phyloP scores from a whole-genome alignment of 257 asterid species.

The Solanum dulcamara region DNA sequence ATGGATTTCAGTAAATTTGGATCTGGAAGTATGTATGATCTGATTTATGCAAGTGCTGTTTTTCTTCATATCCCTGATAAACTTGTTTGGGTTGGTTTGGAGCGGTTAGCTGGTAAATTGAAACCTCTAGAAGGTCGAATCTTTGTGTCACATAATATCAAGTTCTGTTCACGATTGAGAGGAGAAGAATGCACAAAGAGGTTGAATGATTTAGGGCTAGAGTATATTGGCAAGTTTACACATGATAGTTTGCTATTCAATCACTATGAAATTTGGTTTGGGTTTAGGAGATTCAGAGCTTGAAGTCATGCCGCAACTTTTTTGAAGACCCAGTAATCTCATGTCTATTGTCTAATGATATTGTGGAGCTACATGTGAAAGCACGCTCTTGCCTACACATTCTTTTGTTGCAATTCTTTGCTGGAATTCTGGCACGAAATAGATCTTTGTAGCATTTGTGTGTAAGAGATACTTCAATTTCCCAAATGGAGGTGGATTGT shows the following conservation, averaged over 20 bases:
- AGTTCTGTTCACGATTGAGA: constrained; percentile 90
- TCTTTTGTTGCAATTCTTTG: neutral
- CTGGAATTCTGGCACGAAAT: neutral
- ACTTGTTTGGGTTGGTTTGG: constrained; percentile 86
- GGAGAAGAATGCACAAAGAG: constrained; percentile 82
- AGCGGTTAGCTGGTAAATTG: constrained; percentile 47
- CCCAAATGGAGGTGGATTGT: neutral
- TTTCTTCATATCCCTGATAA: constrained; percentile 90
- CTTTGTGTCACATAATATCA: constrained; percentile 81
- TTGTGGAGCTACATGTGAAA: neutral
- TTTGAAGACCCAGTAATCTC: neutral
- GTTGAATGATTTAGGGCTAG: constrained; percentile 53
- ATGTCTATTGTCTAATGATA: neutral
- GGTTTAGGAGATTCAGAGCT: constrained; percentile 47
- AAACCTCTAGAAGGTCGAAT: constrained; percentile 71
- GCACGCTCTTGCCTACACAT: neutral
- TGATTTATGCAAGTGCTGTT: constrained; percentile 92
- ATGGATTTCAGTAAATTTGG: constrained; percentile 84
- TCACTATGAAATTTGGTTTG: constrained; percentile 92
- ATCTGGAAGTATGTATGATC: constrained; percentile 31
- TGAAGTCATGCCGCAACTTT: constrained; percentile 6
- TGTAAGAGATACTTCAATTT: neutral
- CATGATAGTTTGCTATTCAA: constrained; percentile 93
- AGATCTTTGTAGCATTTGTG: neutral
- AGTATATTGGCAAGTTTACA: constrained; percentile 64